Evolutionary conservation across 2,329 filamentous ascomycete species (phyloP).

Genomic region (Penicillium sp.): DNA sequence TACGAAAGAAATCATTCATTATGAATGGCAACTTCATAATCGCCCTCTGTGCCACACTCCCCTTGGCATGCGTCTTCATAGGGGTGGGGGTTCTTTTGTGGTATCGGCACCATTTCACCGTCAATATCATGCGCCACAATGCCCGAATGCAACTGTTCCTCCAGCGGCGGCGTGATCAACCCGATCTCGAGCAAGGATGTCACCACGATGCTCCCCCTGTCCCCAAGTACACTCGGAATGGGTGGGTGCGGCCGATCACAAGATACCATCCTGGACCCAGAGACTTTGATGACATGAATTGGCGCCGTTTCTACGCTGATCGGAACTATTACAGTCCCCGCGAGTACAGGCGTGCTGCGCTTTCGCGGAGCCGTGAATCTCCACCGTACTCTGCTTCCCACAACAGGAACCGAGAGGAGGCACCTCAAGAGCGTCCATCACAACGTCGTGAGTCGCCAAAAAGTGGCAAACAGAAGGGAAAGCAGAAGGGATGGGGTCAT

Average conservation of each 20-base stretch:
- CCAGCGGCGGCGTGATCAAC: constrained; percentile 1
- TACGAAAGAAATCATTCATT: constrained; percentile 14
- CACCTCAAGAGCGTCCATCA: no score
- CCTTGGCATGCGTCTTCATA: neutral
- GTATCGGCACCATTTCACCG: constrained; percentile 3
- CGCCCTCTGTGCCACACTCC: constrained; percentile 8
- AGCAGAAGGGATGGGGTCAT: no score
- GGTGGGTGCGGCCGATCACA: neutral
- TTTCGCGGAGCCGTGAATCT: neutral
- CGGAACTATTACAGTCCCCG: neutral
- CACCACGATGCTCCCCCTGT: neutral
- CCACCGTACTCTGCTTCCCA: no score
- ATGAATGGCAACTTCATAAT: constrained; percentile 16
- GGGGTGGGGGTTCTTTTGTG: constrained; percentile 7
- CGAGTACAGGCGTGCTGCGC: neutral
- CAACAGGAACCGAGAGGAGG: no score
- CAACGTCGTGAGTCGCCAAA: no score
- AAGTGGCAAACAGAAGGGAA: no score
- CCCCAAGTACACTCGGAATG: neutral
- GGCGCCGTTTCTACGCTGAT: neutral
- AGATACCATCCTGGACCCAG: neutral
- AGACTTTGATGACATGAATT: neutral
- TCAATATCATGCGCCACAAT: neutral
- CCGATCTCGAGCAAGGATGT: constrained; percentile 1
- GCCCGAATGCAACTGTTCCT: neutral